Evolutionary conservation across 371 early-diverging fungal genomes (phyloP), one percentile per base, ranked within the genome.

Genomic region (Nosema muscidifuracis): DNA sequence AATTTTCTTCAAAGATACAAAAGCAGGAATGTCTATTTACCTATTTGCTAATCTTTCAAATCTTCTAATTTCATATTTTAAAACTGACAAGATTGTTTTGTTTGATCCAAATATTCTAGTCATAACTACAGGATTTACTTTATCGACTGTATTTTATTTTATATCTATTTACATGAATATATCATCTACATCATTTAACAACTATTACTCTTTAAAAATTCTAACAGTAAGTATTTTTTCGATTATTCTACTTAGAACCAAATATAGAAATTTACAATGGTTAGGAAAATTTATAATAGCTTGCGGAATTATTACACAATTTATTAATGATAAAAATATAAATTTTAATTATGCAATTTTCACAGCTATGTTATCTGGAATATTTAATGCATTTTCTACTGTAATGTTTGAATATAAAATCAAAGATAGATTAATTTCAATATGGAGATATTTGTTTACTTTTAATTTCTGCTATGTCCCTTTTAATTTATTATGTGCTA

Each of bases 81-180:
- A 4, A 60, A 36, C 22, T 4, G 7, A 31, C 2, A 60, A 60
- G 18, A 18, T 22, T 4, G 36, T 34, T 4, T 60, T 34, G 6
- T 36, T n/a, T 26, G 18, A 60, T 36, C 4, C 2, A 1, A 1
- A 60, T 36, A 20, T 60, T n/a, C n/a, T 36, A 18, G 1, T 31
- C 1, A 60, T 60, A 16, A 34, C 38, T 22, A 2, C 9, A 24
- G 31, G 60, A 18, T 60, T 60, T 60, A 60, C 2, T 34, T 10
- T 36, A 15, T 30, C 60, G 1, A n/a, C 60, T 9, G n/a, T 60
- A 4, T 36, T 31, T 18, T 60, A 60, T 34, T 60, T 60, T 60
- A 4, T 60, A 9, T 60, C 60, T n/a, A 34, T 60, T 18, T 60
- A 60, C 34, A 60, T 60, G 60, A 36, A 60, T 2, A 60, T 60